Evolutionary conservation across 176 grass and related monocot species (phyloP), one percentile per base, ranked within the genome.

Genomic region (Musa beccarii): DNA sequence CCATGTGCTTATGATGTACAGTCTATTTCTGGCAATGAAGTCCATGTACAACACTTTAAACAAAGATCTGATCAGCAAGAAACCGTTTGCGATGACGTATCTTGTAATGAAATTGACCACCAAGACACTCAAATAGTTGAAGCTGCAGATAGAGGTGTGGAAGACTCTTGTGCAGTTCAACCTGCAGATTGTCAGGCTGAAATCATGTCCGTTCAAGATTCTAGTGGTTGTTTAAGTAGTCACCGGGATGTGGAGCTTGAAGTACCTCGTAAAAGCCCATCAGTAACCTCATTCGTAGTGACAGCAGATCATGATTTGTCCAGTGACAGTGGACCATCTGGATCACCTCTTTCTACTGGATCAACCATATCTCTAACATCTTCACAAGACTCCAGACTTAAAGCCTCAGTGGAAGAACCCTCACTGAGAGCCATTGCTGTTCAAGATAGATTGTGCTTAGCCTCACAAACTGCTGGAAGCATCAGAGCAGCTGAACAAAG

Each of bases 271-370:
- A 68, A 70, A 11, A 79, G 53, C 53, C 68, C 77, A 69, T 79
- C 77, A 4, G 57, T 69, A 50, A 69, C 51, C 19, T 98, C 94
- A 1, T 84, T 89, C 79, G 78, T 86, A 72, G 88, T 86, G 80
- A 69, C 83, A 28, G 81, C 85, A 76, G 82, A 82, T 66, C 80
- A 89, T 20, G 79, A 90, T 84, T 77, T 89, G 77, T 83, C 75
- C 67, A 72, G 78, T 49, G 74, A 81, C 43, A 73, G 4, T 66
- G 87, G 80, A 59, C 76, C 81, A 49, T 84, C 84, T 12, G 79
- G 82, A 34, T 96, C 89, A 78, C 89, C 85, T 57, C 10, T 83
- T 76, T 96, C 89, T 0, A 84, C 87, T 67, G 75, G 85, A 26
- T 92, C 93, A 2, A 83, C 81, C 22, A 77, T 92, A 70, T 92